Evolutionary conservation across 768 basidiomycete genomes (phyloP).

Genomic region (Postia placenta): DNA sequence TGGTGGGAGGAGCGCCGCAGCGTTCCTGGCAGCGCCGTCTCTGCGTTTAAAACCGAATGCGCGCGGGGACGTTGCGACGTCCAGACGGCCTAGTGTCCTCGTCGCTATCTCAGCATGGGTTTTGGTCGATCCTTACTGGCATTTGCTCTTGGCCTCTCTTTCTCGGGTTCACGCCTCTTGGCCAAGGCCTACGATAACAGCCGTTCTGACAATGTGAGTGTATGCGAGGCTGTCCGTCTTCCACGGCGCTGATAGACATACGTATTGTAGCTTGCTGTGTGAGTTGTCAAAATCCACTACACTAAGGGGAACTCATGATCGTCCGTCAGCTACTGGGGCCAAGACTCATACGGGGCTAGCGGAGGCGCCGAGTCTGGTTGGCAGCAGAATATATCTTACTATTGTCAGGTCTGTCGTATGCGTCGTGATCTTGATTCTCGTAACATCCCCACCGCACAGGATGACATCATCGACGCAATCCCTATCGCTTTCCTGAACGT

Average conservation of each 20-base stretch:
- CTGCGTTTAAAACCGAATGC: constrained; percentile 1
- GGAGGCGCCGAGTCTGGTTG: constrained; percentile 37
- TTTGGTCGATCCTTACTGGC: constrained; percentile 4
- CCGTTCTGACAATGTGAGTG: constrained; percentile 14
- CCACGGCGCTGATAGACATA: not conserved
- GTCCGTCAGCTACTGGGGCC: constrained; percentile 43
- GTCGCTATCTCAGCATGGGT: constrained; percentile 4
- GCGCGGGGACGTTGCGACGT: not conserved
- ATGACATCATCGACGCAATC: constrained; percentile 50
- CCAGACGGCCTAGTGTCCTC: not conserved
- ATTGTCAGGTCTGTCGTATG: constrained; percentile 48
- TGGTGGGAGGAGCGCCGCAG: not conserved
- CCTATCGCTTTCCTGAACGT: constrained; percentile 58
- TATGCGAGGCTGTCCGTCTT: not conserved
- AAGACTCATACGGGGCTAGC: constrained; percentile 54
- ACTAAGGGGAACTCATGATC: not conserved
- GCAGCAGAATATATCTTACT: constrained; percentile 44
- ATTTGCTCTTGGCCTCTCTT: constrained; percentile 9
- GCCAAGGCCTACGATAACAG: constrained; percentile 13
- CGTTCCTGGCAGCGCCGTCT: not conserved
- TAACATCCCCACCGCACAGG: constrained; percentile 34
- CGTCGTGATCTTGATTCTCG: too few species aligned
- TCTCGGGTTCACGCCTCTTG: constrained; percentile 6
- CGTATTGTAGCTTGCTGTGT: constrained; percentile 23
- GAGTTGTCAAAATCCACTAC: constrained; percentile 1